phyloP scores from a whole-genome alignment of 2,329 filamentous ascomycete species.

The Amauroascus niger region DNA sequence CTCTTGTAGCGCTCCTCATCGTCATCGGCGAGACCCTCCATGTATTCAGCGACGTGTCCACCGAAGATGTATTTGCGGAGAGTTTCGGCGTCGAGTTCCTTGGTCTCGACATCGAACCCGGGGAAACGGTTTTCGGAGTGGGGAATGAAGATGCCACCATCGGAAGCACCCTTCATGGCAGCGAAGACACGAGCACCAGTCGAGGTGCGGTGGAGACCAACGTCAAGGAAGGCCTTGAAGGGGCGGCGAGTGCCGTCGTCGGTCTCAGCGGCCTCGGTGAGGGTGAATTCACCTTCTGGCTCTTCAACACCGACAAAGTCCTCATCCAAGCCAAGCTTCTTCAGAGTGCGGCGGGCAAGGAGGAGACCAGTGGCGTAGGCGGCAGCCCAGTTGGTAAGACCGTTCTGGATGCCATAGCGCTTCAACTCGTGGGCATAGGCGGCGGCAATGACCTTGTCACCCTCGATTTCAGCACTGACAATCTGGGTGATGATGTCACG shows the following conservation, averaged over 20 bases:
- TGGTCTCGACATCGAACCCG: constrained; percentile 89
- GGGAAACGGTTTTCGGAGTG: constrained; percentile 99
- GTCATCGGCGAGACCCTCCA: constrained; percentile 98
- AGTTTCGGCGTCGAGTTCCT: constrained; percentile 95
- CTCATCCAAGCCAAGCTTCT: constrained; percentile 93
- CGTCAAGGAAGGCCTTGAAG: constrained; percentile 98
- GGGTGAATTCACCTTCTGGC: constrained; percentile 85
- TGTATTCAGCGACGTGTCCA: constrained; percentile 99
- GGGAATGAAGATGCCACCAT: constrained; percentile 91
- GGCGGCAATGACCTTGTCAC: constrained; percentile 90
- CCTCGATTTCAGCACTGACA: constrained; percentile 87
- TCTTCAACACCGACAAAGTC: constrained; percentile 94
- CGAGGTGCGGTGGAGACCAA: constrained; percentile 92
- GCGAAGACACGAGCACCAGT: constrained; percentile 98
- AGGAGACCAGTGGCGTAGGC: constrained; percentile 95
- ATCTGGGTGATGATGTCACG: constrained; percentile 99
- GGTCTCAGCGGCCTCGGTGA: constrained; percentile 88
- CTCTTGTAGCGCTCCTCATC: constrained; percentile 99
- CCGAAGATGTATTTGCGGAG: constrained; percentile 99
- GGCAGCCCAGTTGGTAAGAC: constrained; percentile 98
- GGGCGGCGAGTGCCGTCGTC: constrained; percentile 82
- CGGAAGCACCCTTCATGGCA: constrained; percentile 98
- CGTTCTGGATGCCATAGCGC: constrained; percentile 95
- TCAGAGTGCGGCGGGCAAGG: constrained; percentile 89
- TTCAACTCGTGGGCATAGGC: constrained; percentile 97